Evolutionary conservation across 306 rosid species (phyloP).

Genomic region (Prunus kanzakura): DNA sequence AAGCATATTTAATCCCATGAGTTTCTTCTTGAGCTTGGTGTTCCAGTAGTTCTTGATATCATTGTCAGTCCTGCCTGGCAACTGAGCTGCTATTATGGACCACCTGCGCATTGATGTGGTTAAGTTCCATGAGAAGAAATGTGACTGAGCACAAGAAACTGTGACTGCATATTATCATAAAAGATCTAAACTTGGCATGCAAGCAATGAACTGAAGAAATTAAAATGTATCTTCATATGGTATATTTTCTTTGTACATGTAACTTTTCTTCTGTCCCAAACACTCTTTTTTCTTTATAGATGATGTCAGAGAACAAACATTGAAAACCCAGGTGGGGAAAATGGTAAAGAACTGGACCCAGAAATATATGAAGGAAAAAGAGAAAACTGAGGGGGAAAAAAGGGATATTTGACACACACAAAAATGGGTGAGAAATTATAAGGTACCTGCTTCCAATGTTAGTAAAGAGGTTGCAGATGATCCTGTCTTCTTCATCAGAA

Average conservation of each 20-base stretch:
- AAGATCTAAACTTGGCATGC: constrained; percentile 31
- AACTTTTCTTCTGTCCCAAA: not conserved
- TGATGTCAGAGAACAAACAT: not conserved
- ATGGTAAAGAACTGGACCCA: not conserved
- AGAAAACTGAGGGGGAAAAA: too few relatives aligned
- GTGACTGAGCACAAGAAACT: not conserved
- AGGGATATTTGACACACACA: not conserved
- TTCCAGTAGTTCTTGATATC: constrained; percentile 96
- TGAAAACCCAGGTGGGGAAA: not conserved
- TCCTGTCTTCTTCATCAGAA: constrained; percentile 74
- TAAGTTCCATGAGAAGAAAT: not conserved
- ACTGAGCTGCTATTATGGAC: constrained; percentile 89
- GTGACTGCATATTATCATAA: constrained; percentile 3
- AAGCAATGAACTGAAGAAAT: constrained; percentile 9
- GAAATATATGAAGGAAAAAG: not conserved
- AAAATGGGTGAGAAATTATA: not conserved
- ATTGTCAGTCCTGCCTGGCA: constrained; percentile 89
- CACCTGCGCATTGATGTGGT: constrained; percentile 46
- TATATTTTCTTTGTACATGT: not conserved
- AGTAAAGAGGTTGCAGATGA: constrained; percentile 76
- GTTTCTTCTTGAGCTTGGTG: constrained; percentile 90
- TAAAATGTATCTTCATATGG: not conserved
- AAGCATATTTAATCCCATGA: constrained; percentile 28
- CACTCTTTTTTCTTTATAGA: not conserved
- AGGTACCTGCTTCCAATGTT: constrained; percentile 92